These are phyloP conservation scores for Fraxinus nigra DNA, from an alignment of 305 asterid species.

Conservation along the genomic window DNA sequence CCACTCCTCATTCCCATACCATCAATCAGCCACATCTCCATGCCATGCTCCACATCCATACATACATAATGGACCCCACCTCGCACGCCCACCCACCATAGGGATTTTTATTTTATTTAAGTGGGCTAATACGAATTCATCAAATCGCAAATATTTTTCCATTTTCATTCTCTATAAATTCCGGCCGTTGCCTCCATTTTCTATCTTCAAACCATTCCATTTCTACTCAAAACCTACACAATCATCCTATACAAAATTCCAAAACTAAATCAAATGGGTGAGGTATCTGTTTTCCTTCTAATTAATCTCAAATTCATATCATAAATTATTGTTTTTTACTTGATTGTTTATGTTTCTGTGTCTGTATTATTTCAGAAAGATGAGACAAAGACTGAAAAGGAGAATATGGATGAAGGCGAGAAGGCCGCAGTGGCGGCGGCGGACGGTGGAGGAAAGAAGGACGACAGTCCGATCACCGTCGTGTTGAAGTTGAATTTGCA, in stretches of 20 bases:
- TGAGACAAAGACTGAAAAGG: slow-evolving; percentile 22
- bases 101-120: background rate
- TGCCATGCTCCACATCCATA: background rate
- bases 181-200: slow-evolving; percentile 39
- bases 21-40: slow-evolving; percentile 8
- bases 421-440: slow-evolving; percentile 43
- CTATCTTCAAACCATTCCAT: slow-evolving; percentile 41
- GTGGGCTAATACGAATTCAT: slow-evolving; percentile 13
- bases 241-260: background rate
- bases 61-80: background rate
- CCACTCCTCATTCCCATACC: slow-evolving; percentile 6
- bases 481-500: slow-evolving; percentile 77
- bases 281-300: slow-evolving; percentile 38
- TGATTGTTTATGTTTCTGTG: background rate
- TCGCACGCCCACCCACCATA: background rate
- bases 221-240: slow-evolving; percentile 4
- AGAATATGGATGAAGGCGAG: slow-evolving; percentile 33
- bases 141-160: background rate
- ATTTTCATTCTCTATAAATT: slow-evolving; percentile 35
- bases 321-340: background rate
- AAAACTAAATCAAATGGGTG: slow-evolving; percentile 45
- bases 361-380: slow-evolving; percentile 49
- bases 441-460: slow-evolving; percentile 43
- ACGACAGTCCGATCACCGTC: slow-evolving; percentile 35
- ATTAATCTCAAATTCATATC: background rate